Percentiles rank a stretch among this genome's conserved stretches.
Conservation (phyloP, 179 eudicot species). For the Nepenthes alata region DNA sequence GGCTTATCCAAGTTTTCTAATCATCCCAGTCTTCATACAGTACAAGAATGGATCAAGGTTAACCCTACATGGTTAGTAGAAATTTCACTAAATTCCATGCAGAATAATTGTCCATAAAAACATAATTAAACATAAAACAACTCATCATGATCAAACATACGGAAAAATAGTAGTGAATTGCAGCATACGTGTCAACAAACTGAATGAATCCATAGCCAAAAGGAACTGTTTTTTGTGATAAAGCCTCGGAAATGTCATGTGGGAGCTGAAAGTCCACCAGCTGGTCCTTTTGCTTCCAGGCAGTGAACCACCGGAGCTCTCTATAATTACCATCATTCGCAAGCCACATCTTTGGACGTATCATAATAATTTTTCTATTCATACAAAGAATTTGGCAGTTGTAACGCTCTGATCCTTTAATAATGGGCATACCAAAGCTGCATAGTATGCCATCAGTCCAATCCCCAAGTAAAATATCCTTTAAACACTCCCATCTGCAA, state of each 20-base stretch:
- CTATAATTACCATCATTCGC: constrained; percentile 95
- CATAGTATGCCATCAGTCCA: constrained; percentile 88
- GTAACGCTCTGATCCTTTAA: constrained; percentile 73
- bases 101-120: too few relatives aligned
- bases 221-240: constrained; percentile 57
- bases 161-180: background rate
- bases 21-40: too few relatives aligned
- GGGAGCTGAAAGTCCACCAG: constrained; percentile 77
- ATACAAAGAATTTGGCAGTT: constrained; percentile 86
- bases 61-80: too few relatives aligned
- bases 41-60: too few relatives aligned
- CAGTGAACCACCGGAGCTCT: constrained; percentile 90
- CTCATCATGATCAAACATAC: background rate
- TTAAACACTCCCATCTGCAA: constrained; percentile 93
- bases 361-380: constrained; percentile 79
- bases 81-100: too few relatives aligned
- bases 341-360: constrained; percentile 89
- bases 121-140: background rate
- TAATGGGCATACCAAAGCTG: constrained; percentile 93
- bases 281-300: constrained; percentile 74
- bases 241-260: constrained; percentile 42
- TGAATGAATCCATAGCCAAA: constrained; percentile 85
- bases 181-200: constrained; percentile 76
- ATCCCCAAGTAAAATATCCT: constrained; percentile 62
- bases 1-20: too few relatives aligned